A percentile compares a stretch with the other conserved stretches of the same genome.
These are phyloP conservation scores for Tuber magnatum DNA, from an alignment of 495 filamentous ascomycete genomes.

Conservation along the genomic window DNA sequence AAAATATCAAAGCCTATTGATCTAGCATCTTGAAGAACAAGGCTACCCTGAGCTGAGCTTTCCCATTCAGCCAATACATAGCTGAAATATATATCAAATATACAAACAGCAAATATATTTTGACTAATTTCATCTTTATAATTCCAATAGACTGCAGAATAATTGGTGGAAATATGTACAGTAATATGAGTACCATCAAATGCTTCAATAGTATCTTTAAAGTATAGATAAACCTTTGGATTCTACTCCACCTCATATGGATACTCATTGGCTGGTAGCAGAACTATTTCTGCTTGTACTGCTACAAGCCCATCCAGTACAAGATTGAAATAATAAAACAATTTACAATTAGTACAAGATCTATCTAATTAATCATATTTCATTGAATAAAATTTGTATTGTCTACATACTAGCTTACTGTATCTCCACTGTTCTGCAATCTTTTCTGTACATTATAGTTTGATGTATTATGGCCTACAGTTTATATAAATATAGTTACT, in stretches of 20 bases:
- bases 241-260: not conserved
- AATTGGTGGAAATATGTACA: not conserved
- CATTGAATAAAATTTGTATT: not conserved
- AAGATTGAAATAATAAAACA: no score
- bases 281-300: no score
- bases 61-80: slow-evolving; percentile 17
- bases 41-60: slow-evolving; percentile 11
- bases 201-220: slow-evolving; percentile 21
- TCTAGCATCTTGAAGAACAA: not conserved
- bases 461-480: not conserved
- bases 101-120: no score
- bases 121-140: not conserved
- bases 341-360: no score
- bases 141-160: no score
- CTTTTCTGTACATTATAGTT: not conserved
- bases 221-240: slow-evolving; percentile 16
- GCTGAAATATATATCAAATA: slow-evolving; percentile 4
- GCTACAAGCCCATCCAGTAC: no score
- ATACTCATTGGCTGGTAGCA: not conserved
- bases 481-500: no score
- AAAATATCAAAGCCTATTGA: not conserved
- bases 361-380: no score
- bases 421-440: slow-evolving; percentile 2
- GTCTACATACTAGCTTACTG: not conserved
- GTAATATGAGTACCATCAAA: slow-evolving; percentile 26